Conservation (phyloP, 2,329 filamentous ascomycete genomes). For the Aspergillus fumigatiaffinis region DNA sequence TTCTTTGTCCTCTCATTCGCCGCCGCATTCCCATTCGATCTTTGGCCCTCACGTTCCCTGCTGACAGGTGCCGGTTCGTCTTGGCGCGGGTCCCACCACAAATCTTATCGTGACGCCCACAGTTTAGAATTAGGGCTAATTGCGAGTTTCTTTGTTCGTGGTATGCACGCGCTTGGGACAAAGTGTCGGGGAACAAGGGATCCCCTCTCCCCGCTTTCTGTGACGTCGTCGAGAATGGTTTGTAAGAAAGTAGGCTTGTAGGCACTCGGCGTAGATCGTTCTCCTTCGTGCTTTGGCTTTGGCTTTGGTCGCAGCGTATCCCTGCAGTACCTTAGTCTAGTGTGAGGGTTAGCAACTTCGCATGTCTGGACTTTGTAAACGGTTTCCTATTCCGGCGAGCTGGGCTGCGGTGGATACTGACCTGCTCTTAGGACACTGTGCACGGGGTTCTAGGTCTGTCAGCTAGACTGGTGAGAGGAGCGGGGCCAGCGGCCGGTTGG, state of each 20-base stretch:
- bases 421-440: background rate
- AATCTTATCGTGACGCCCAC: background rate
- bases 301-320: background rate
- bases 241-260: background rate
- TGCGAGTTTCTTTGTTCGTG: background rate
- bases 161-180: background rate
- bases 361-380: background rate
- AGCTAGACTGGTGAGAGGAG: background rate
- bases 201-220: background rate
- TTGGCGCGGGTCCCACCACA: background rate
- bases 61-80: background rate
- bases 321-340: background rate
- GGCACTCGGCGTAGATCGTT: background rate
- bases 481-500: background rate
- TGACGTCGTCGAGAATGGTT: background rate
- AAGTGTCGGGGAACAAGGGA: background rate
- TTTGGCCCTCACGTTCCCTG: background rate
- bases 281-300: background rate
- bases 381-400: background rate
- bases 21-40: background rate
- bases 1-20: background rate
- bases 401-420: background rate
- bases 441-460: background rate
- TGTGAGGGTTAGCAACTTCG: background rate
- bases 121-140: background rate